Evolutionary conservation across 176 grass and related monocot genomes (phyloP).

Genomic region (Carex kokanica): DNA sequence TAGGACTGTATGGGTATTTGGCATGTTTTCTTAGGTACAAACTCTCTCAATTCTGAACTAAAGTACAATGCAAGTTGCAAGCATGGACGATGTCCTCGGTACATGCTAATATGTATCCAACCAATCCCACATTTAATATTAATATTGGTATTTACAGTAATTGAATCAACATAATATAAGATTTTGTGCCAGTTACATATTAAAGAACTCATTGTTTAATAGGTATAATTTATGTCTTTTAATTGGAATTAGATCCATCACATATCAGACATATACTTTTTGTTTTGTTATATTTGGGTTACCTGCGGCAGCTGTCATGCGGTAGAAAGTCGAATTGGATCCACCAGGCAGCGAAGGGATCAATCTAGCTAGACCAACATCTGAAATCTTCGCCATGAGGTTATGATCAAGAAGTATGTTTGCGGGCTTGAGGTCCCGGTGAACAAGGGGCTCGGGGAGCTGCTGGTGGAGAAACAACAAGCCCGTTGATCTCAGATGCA

Average conservation of each 20-base stretch:
- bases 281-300: slow-evolving; percentile 1
- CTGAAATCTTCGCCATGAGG: slow-evolving; percentile 59
- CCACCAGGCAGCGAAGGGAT: slow-evolving; percentile 49
- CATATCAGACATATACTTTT: background rate
- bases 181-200: background rate
- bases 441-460: slow-evolving; percentile 77
- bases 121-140: background rate
- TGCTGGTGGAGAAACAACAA: slow-evolving; percentile 79
- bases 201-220: background rate
- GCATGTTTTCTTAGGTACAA: background rate
- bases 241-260: background rate
- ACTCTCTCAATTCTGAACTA: background rate
- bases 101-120: background rate
- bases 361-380: slow-evolving; percentile 76
- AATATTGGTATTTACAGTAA: background rate
- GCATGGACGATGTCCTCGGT: background rate
- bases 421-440: slow-evolving; percentile 79
- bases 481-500: slow-evolving; percentile 59
- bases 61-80: background rate
- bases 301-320: slow-evolving; percentile 64
- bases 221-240: background rate
- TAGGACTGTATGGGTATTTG: background rate
- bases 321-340: slow-evolving; percentile 37
- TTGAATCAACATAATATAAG: background rate
- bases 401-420: slow-evolving; percentile 69